These are phyloP conservation scores for Grigorovia yakushimaensis DNA, from an alignment of 805 yeast genomes.

Conservation along the genomic window DNA sequence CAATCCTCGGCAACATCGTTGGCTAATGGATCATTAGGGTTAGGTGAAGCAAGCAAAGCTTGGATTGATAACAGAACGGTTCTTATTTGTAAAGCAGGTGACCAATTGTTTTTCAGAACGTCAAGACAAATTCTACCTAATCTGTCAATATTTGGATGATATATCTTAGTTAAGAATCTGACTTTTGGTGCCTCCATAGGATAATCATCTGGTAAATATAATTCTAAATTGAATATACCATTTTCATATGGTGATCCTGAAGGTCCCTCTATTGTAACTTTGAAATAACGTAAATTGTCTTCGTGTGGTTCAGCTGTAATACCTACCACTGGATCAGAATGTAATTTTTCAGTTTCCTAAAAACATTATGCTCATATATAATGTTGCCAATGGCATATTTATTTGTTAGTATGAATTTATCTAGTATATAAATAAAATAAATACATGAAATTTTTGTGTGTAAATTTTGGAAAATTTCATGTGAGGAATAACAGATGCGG, in stretches of 20 bases:
- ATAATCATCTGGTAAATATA: slow-evolving; percentile 90
- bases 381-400: too few species aligned
- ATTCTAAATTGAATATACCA: slow-evolving; percentile 68
- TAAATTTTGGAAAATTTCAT: too few species aligned
- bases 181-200: slow-evolving; percentile 98
- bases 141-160: slow-evolving; percentile 94
- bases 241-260: slow-evolving; percentile 86
- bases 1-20: slow-evolving; percentile 97
- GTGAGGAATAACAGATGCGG: too few species aligned
- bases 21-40: slow-evolving; percentile 96
- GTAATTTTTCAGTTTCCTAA: slow-evolving; percentile 83
- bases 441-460: too few species aligned
- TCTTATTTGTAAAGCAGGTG: slow-evolving; percentile 93
- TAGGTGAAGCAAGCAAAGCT: slow-evolving; percentile 89
- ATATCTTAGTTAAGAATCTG: slow-evolving; percentile 83
- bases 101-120: slow-evolving; percentile 92
- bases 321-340: slow-evolving; percentile 94
- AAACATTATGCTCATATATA: too few species aligned
- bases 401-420: too few species aligned
- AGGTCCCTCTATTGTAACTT: slow-evolving; percentile 89
- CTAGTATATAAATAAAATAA: too few species aligned
- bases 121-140: slow-evolving; percentile 93
- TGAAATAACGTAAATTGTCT: slow-evolving; percentile 85
- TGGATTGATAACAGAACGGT: slow-evolving; percentile 86
- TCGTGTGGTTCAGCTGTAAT: slow-evolving; percentile 90